phyloP scores from a whole-genome alignment of 805 yeast genomes.

The Candida pseudofarinosa region DNA sequence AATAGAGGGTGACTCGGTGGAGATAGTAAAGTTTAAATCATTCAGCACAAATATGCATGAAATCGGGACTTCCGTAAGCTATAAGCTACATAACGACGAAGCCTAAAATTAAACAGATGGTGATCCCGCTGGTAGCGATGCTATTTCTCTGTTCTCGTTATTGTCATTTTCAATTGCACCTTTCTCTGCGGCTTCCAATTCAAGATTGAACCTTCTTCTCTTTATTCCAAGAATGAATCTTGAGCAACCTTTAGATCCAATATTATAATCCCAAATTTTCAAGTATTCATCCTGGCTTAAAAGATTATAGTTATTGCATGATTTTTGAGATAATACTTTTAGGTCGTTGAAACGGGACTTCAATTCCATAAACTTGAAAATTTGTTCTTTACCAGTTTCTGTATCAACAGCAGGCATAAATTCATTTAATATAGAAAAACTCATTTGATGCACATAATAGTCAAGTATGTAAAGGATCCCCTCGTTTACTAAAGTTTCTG shows the following conservation, averaged over 20 bases:
- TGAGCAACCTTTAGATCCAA: constrained; percentile 36
- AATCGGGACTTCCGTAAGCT: constrained; percentile 70
- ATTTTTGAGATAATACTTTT: constrained; percentile 26
- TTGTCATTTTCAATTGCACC: neutral
- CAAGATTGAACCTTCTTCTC: constrained; percentile 42
- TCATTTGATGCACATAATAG: constrained; percentile 56
- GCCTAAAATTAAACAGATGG: neutral
- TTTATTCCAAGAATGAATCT: constrained; percentile 53
- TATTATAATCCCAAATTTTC: constrained; percentile 39
- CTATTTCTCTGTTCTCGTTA: neutral
- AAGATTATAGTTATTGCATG: constrained; percentile 18
- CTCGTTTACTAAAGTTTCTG: constrained; percentile 43
- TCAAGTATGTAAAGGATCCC: constrained; percentile 57
- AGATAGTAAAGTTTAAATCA: constrained; percentile 63
- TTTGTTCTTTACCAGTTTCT: constrained; percentile 41
- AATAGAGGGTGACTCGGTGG: constrained; percentile 48
- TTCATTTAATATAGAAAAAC: constrained; percentile 45
- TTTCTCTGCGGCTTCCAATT: constrained; percentile 16
- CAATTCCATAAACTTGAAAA: constrained; percentile 44
- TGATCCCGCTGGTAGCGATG: neutral
- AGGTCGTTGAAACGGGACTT: constrained; percentile 41
- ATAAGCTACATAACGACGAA: constrained; percentile 31
- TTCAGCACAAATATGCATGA: constrained; percentile 66
- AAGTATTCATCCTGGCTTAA: constrained; percentile 45
- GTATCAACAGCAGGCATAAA: constrained; percentile 34